Percentiles rank a stretch among this genome's conserved stretches.
phyloP scores from a whole-genome alignment of 2,329 filamentous ascomycete species.

The Colletotrichum orbiculare region DNA sequence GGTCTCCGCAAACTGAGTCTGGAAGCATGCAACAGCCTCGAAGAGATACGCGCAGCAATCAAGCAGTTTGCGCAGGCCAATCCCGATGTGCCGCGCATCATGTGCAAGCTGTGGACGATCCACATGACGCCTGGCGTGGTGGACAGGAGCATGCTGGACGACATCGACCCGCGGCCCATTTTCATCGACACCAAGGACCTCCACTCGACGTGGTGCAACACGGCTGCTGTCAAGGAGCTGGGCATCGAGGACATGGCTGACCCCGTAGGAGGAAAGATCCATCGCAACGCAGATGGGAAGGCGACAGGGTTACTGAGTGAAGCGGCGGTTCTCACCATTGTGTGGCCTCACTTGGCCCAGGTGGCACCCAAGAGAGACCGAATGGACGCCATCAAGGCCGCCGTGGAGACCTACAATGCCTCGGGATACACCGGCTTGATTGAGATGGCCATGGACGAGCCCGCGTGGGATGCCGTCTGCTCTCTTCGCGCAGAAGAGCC shows the following conservation, averaged over 20 bases:
- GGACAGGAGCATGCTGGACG: constrained; percentile 60
- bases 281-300: constrained; percentile 59
- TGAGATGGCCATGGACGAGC: constrained; percentile 72
- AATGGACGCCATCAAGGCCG: constrained; percentile 58
- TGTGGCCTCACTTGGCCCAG: constrained; percentile 65
- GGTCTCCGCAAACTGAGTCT: constrained; percentile 63
- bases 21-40: constrained; percentile 58
- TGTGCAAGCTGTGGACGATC: constrained; percentile 68
- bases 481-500: constrained; percentile 53
- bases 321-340: constrained; percentile 61
- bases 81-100: constrained; percentile 59
- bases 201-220: constrained; percentile 68
- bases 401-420: constrained; percentile 60
- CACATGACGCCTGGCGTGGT: constrained; percentile 59
- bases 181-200: constrained; percentile 68
- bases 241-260: constrained; percentile 56
- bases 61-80: constrained; percentile 57
- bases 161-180: constrained; percentile 64
- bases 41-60: constrained; percentile 61
- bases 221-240: constrained; percentile 61
- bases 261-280: constrained; percentile 63
- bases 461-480: constrained; percentile 62
- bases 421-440: constrained; percentile 66
- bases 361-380: constrained; percentile 60
- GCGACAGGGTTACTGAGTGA: constrained; percentile 64